These are phyloP conservation scores for Spencermartinsiella ligniputridi DNA, from an alignment of 1,139 yeast genomes.

Conservation along the genomic window DNA sequence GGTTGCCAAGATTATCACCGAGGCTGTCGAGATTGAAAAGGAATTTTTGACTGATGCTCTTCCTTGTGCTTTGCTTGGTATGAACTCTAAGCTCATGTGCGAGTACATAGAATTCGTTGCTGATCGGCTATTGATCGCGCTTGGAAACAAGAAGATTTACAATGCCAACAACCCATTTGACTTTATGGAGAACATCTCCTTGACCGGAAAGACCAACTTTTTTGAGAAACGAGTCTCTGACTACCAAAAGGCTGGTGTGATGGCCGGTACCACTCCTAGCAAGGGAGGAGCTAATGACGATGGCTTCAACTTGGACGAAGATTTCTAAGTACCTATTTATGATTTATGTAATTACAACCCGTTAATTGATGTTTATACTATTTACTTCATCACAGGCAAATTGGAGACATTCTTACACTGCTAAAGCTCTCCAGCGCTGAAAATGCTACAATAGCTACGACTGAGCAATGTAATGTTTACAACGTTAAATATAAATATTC, in stretches of 20 bases:
- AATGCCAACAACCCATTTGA: slow-evolving; percentile 93
- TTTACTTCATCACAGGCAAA: too few species aligned
- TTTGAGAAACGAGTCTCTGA: slow-evolving; percentile 98
- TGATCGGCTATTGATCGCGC: slow-evolving; percentile 82
- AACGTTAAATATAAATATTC: slow-evolving; percentile 1
- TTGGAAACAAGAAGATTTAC: slow-evolving; percentile 86
- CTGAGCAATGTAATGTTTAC: too few species aligned
- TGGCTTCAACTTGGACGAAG: slow-evolving; percentile 44
- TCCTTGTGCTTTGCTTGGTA: slow-evolving; percentile 87
- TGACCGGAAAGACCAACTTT: slow-evolving; percentile 98
- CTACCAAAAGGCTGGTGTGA: slow-evolving; percentile 98
- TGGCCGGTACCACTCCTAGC: slow-evolving; percentile 51
- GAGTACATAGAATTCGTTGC: slow-evolving; percentile 98
- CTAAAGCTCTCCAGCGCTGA: too few species aligned
- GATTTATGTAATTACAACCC: too few species aligned
- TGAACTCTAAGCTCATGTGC: slow-evolving; percentile 89
- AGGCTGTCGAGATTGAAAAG: slow-evolving; percentile 93
- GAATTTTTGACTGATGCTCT: slow-evolving; percentile 91
- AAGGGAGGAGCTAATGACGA: slow-evolving; percentile 40
- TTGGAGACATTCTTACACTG: too few species aligned
- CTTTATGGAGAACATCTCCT: slow-evolving; percentile 96
- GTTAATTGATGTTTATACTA: too few species aligned
- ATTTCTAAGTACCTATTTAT: slow-evolving; percentile 39
- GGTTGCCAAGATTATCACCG: slow-evolving; percentile 81
- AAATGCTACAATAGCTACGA: too few species aligned